Percentiles rank a stretch among this genome's conserved stretches.
phyloP scores from a whole-genome alignment of 1,284 basidiomycete species.

The Meripilus lineatus region DNA sequence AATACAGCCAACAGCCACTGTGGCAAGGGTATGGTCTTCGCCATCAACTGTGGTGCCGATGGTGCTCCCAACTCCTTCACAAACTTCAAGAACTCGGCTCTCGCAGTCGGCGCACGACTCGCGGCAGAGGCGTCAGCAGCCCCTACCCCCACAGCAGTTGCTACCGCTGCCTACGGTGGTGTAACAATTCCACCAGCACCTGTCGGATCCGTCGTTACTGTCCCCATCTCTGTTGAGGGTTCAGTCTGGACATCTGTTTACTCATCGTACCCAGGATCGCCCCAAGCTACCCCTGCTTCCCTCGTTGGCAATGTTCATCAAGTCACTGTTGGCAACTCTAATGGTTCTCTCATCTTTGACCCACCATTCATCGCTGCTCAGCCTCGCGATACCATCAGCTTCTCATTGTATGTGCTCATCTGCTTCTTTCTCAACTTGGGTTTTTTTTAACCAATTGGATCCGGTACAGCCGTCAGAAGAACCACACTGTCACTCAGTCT shows the following conservation, averaged over 20 bases:
- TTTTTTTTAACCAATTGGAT: constrained; percentile 1
- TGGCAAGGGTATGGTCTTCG: constrained; percentile 60
- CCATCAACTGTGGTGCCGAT: constrained; percentile 53
- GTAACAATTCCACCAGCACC: constrained; percentile 46
- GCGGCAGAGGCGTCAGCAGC: constrained; percentile 26
- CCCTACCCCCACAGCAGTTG: constrained; percentile 24
- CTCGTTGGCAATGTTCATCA: constrained; percentile 37
- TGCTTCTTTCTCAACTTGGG: neutral
- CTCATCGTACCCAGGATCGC: constrained; percentile 47
- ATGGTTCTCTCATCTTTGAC: constrained; percentile 42
- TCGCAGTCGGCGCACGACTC: constrained; percentile 44
- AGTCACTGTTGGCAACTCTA: constrained; percentile 48
- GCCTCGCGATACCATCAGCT: constrained; percentile 47
- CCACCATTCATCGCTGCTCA: constrained; percentile 45
- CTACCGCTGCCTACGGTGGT: constrained; percentile 40
- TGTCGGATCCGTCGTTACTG: constrained; percentile 26
- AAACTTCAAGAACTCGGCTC: constrained; percentile 49
- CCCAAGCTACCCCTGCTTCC: constrained; percentile 44
- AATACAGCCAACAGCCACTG: constrained; percentile 43
- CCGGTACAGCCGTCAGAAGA: constrained; percentile 46
- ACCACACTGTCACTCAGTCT: constrained; percentile 68
- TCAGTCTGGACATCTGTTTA: constrained; percentile 50
- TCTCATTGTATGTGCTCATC: constrained; percentile 47
- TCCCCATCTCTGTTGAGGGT: constrained; percentile 35
- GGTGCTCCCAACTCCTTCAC: constrained; percentile 50